Evolutionary conservation across 805 yeast species (phyloP).

Genomic region (Sugiyamaella floridensis): DNA sequence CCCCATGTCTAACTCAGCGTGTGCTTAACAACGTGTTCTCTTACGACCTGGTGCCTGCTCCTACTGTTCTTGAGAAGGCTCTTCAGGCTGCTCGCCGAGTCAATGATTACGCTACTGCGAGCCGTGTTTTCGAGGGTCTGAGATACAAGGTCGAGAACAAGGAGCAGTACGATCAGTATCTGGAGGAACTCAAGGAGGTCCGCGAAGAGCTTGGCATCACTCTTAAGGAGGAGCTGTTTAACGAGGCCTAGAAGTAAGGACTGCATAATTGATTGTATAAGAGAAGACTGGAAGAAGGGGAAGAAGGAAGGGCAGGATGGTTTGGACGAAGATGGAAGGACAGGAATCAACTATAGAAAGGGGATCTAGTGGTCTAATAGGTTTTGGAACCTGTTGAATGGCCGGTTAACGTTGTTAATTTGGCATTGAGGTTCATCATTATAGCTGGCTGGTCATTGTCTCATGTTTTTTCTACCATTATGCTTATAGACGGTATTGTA

Average conservation of each 20-base stretch:
- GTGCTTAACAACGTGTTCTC: slow-evolving; percentile 96
- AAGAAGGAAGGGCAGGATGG: no score
- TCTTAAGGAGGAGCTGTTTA: slow-evolving; percentile 79
- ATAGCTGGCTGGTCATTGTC: no score
- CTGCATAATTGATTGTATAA: background rate
- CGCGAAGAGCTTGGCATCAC: slow-evolving; percentile 91
- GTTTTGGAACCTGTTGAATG: no score
- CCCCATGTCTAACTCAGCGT: slow-evolving; percentile 42
- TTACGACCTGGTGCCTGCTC: slow-evolving; percentile 97
- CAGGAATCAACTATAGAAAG: no score
- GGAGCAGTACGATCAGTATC: slow-evolving; percentile 91
- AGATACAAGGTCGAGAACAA: slow-evolving; percentile 92
- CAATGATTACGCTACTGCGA: slow-evolving; percentile 97
- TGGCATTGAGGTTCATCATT: no score
- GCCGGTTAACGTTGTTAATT: no score
- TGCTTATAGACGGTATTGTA: no score
- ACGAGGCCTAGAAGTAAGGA: slow-evolving; percentile 8
- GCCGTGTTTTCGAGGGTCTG: slow-evolving; percentile 93
- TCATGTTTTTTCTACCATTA: no score
- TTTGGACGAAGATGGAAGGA: no score
- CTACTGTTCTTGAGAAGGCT: slow-evolving; percentile 91
- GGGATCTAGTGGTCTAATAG: no score
- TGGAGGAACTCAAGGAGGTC: slow-evolving; percentile 85
- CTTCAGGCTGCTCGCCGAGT: slow-evolving; percentile 98
- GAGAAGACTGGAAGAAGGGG: no score